Base-by-base conservation (phyloP, 495 filamentous ascomycete species). In the Hyphodiscus hymeniophilus region DNA sequence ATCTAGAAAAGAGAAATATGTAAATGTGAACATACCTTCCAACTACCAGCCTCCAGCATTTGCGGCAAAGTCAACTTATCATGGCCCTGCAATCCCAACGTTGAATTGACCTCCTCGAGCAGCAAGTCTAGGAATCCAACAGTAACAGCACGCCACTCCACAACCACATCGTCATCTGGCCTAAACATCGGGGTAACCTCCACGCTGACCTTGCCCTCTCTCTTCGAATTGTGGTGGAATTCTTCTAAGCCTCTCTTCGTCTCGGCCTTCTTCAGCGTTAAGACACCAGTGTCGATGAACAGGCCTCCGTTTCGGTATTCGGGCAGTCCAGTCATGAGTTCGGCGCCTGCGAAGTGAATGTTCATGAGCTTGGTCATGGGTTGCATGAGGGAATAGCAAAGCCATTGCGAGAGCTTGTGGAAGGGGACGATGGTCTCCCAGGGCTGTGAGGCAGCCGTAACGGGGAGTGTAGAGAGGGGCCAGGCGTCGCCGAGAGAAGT, bases 351-450 rank as follows among this genome's bases (percentile, higher is more conserved):
- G 66, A 89, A 92, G 45, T 85, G 76, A 13, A 89, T 80, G 38
- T 79, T 72, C 44, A 92, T 73, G 3, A 95, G 64, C 51, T 78
- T 85, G 20, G 79, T 74, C 78, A 95, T 92, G 0, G 89, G 89
- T 13, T 88, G 85, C 77, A 89, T 88, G 22, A 95, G 68, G 16
- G 88, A 94, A 65, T 94, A 95, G 5, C 82, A 80, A 44, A 91
- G 80, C 87, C 87, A 94, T 55, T 94, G 87, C 0, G 87, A 90
- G 22, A 91, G 77, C 58, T 94, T 94, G 68, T 94, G 87, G 75
- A 95, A 94, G 1, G 94, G 91, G 6, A 95, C 82, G 54, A 98
- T 95, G 56, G 76, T 84, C 60, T 98, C 91, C 94, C 92, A 97
- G 0, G 82, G 74, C 24, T 81, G 75, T 10, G 81, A 76, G 8